phyloP scores from a whole-genome alignment of 2,329 filamentous ascomycete genomes.

The Hypoxylon rubiginosum region DNA sequence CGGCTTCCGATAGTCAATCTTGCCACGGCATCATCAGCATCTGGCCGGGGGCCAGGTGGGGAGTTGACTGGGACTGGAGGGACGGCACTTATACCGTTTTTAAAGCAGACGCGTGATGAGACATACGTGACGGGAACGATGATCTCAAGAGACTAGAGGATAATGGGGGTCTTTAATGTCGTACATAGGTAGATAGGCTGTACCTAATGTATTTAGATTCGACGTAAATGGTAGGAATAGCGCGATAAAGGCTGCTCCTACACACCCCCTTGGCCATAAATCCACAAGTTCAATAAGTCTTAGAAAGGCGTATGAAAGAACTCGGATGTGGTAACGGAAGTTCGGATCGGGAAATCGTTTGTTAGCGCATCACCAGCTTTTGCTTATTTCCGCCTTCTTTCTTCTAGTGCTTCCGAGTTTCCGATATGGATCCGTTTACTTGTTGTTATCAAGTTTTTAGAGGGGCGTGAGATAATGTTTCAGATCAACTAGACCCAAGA shows the following conservation, averaged over 20 bases:
- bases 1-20: slow-evolving; percentile 55
- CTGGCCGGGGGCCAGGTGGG: slow-evolving; percentile 25
- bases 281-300: no score
- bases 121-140: slow-evolving; percentile 61
- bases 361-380: background rate
- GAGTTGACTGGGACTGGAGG: slow-evolving; percentile 87
- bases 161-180: background rate
- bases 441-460: slow-evolving; percentile 6
- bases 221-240: no score
- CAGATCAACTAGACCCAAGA: background rate
- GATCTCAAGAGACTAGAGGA: background rate
- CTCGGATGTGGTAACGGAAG: slow-evolving; percentile 18
- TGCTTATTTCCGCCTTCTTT: background rate
- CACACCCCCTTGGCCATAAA: no score
- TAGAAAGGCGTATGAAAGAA: background rate
- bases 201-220: no score
- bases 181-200: background rate
- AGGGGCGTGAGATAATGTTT: background rate
- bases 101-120: slow-evolving; percentile 91
- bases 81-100: slow-evolving; percentile 87
- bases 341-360: slow-evolving; percentile 11
- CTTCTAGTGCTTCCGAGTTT: slow-evolving; percentile 38
- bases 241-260: no score
- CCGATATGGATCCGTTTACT: slow-evolving; percentile 40
- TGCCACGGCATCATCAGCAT: slow-evolving; percentile 59